Conservation (phyloP, 805 yeast genomes). For the Brettanomyces naardenensis region DNA sequence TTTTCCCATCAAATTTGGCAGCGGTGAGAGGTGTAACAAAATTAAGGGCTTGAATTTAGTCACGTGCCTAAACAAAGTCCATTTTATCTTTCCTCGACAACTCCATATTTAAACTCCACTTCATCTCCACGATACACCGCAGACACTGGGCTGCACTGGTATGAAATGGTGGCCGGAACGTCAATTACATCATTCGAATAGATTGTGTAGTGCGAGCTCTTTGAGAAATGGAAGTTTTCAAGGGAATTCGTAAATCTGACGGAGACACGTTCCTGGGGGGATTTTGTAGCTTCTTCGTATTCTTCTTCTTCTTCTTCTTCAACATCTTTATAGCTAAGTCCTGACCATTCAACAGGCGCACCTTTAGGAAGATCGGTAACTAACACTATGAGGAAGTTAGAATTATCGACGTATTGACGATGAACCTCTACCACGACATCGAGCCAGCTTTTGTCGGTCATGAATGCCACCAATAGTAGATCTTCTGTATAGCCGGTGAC, state of each 20-base stretch:
- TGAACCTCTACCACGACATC: slow-evolving; percentile 33
- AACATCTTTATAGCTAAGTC: slow-evolving; percentile 38
- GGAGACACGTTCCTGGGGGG: slow-evolving; percentile 25
- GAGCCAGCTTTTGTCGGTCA: slow-evolving; percentile 29
- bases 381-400: slow-evolving; percentile 41
- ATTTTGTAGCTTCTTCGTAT: slow-evolving; percentile 14
- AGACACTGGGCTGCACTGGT: slow-evolving; percentile 6
- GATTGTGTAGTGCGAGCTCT: slow-evolving; percentile 15
- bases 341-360: slow-evolving; percentile 73
- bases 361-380: slow-evolving; percentile 53
- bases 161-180: not conserved
- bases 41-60: no score
- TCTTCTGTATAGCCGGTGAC: slow-evolving; percentile 41
- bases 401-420: slow-evolving; percentile 30
- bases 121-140: slow-evolving; percentile 1
- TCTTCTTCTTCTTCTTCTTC: slow-evolving; percentile 30
- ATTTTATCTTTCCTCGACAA: not conserved
- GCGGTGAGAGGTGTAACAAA: slow-evolving; percentile 1
- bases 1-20: not conserved
- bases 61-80: not conserved
- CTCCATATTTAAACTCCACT: not conserved
- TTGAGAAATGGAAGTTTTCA: slow-evolving; percentile 27
- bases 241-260: slow-evolving; percentile 37
- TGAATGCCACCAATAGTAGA: slow-evolving; percentile 47
- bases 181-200: slow-evolving; percentile 9